Evolutionary conservation across 176 grass and related monocot species (phyloP), one percentile per base, ranked within the genome.

Genomic region (Dactylis glomerata): DNA sequence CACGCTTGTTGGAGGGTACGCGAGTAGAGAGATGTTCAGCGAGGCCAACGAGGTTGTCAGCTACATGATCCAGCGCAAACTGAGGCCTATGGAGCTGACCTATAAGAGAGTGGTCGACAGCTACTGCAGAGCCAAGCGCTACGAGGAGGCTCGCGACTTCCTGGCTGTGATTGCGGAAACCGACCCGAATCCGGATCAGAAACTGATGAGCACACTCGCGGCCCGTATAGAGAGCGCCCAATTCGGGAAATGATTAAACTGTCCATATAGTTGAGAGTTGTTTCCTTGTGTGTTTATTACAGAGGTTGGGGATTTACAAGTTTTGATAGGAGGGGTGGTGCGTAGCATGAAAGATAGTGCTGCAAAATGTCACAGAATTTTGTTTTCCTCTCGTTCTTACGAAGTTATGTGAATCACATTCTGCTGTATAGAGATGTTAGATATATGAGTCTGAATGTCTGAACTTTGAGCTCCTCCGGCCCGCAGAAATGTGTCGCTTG

Each of bases 41-140:
- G 91, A 98, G 75, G 93, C 89, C 20, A 85, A 82, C 14, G 96
- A 95, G 83, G 89, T 98, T 55, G 86, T 95, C 26, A 58, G 75
- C 75, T 98, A 95, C 83, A 98, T 98, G 96, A 92, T 94, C 45
- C 83, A 93, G 83, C 93, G 95, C 47, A 79, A 89, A 44, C n/a
- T 84, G 68, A 84, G 37, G 82, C 96, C 96, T 33, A 83, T 86
- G 66, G 93, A 98, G 75, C 82, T 93, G 81, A 95, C 89, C 19
- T 95, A 93, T 80, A 90, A 83, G 69, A 90, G 89, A 77, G 79
- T 96, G 41, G 49, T 98, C 24, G 89, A 94, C 84, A 85, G 88
- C 15, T 94, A 95, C 76, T 87, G 89, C 82, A 95, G 83, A 71
- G 83, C 76, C 16, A 95, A 92, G 50, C 85, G 76, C 31, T 92